Evolutionary conservation across 192 early-diverging fungal genomes (phyloP).

Genomic region (Coemansia sp.): DNA sequence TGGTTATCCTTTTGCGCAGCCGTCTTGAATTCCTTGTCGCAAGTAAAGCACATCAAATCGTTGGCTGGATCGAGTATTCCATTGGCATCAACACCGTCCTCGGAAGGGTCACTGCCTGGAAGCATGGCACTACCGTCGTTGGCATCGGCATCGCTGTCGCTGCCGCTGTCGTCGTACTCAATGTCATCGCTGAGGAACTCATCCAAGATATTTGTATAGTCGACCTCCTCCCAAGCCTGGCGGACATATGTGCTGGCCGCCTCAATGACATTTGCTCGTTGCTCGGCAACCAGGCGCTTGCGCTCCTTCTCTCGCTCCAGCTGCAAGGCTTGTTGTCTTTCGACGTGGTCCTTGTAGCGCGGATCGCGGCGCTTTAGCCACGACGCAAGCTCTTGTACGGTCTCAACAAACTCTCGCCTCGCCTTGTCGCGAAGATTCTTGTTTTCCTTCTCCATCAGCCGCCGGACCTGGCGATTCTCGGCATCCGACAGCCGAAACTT

Average conservation of each 20-base stretch:
- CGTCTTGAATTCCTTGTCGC: conserved; percentile 87
- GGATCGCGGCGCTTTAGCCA: conserved; percentile 92
- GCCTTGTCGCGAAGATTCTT: conserved; percentile 77
- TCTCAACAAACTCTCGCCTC: conserved; percentile 73
- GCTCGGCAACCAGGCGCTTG: conserved; percentile 63
- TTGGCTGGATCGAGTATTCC: conserved; percentile 60
- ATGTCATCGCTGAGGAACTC: conserved; percentile 52
- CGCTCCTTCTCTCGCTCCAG: conserved; percentile 61
- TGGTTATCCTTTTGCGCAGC: conserved; percentile 83
- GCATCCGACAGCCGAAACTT: conserved; percentile 79
- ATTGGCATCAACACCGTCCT: conserved; percentile 9
- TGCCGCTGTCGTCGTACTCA: conserved; percentile 26
- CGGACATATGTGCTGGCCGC: conserved; percentile 63
- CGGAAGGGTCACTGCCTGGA: conserved; percentile 7
- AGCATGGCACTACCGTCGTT: conserved; percentile 10
- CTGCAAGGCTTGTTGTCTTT: conserved; percentile 59
- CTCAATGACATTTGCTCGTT: conserved; percentile 58
- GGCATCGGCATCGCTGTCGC: conserved; percentile 14
- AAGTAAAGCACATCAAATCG: conserved; percentile 81
- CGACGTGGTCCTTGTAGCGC: conserved; percentile 72
- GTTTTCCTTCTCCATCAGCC: conserved; percentile 94
- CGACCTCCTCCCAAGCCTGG: conserved; percentile 76
- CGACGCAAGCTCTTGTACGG: conserved; percentile 70
- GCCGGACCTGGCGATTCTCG: conserved; percentile 76
- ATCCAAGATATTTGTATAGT: conserved; percentile 47